Evolutionary conservation across 2,329 filamentous ascomycete genomes (phyloP), one percentile per base, ranked within the genome.

Genomic region (Metarhizium brunneum): DNA sequence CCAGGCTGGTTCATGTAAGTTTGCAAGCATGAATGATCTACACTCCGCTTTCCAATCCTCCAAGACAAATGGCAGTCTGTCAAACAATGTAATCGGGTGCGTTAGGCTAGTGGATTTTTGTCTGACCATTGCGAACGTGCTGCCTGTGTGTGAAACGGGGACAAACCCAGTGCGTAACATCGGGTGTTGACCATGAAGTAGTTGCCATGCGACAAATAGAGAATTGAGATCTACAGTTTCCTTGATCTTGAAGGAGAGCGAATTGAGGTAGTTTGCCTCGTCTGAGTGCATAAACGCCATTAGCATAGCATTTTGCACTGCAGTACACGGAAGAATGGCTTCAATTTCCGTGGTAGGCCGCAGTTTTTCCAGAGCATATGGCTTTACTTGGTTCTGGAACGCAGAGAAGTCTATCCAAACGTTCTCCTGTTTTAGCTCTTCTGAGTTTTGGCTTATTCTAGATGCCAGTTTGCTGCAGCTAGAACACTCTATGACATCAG

Each of bases 101-200:
- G 16, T 16, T 13, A 51, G 52, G 3, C 60, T 57, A 4, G 42
- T 30, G 10, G 59, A 3, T 0, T 53, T 62, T 63, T 86, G 84
- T 13, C 85, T 82, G 2, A 94, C 64, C 88, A 95, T 95, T 1
- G 83, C 85, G 65, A 90, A 95, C 0, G 87, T 78, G 57, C 75
- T 71, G 5, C 81, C 73, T 1, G 73, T 62, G 60, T 87, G 79
- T 29, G 85, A 79, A 3, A 87, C 72, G 1, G 84, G 71, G 2
- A 80, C 67, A 62, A 96, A 92, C 0, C 88, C 88, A 6, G 86
- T 88, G 25, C 90, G 82, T 6, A 97, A 75, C 68, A 96, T 91
- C 3, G 84, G 79, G 63, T 92, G 84, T 1, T 69, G 72, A 2
- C 67, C 58, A 50, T 78, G 73, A 0, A 86, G 75, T 3, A 63